Percentiles rank a stretch among this genome's conserved stretches.
phyloP scores from a whole-genome alignment of 768 basidiomycete genomes.

The Calocera viscosa region DNA sequence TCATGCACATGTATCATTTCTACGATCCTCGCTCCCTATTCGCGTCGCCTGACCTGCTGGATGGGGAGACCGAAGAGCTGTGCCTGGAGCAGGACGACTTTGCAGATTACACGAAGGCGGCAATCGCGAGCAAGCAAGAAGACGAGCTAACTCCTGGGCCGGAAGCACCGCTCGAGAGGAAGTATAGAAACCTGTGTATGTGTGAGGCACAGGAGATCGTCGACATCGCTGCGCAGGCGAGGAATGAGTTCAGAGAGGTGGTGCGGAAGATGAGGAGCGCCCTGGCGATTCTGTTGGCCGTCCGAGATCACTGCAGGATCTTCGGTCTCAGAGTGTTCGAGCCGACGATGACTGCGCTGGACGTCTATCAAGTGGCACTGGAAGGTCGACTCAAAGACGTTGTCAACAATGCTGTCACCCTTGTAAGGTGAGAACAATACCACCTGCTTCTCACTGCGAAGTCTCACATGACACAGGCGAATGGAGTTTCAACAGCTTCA shows the following conservation, averaged over 20 bases:
- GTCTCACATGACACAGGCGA: neutral
- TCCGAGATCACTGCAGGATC: neutral
- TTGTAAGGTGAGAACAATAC: neutral
- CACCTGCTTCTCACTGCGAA: neutral
- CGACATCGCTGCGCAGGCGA: neutral
- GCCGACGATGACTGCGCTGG: neutral
- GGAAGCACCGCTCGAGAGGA: neutral
- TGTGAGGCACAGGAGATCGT: neutral
- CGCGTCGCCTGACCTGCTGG: conserved; percentile 11
- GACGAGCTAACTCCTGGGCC: neutral
- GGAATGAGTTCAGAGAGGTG: neutral
- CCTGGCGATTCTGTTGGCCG: neutral
- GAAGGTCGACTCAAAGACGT: neutral
- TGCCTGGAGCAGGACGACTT: neutral
- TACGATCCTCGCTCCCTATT: conserved; percentile 44
- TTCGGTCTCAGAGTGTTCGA: neutral
- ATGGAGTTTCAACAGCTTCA: conserved; percentile 8
- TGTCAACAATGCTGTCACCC: neutral
- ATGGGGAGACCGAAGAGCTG: neutral
- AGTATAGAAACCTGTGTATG: neutral
- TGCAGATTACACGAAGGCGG: neutral
- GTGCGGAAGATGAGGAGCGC: neutral
- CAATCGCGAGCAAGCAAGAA: neutral
- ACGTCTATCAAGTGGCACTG: neutral
- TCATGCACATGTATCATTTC: conserved; percentile 60